phyloP scores from a whole-genome alignment of 2,329 filamentous ascomycete genomes.

The Venturia effusa region DNA sequence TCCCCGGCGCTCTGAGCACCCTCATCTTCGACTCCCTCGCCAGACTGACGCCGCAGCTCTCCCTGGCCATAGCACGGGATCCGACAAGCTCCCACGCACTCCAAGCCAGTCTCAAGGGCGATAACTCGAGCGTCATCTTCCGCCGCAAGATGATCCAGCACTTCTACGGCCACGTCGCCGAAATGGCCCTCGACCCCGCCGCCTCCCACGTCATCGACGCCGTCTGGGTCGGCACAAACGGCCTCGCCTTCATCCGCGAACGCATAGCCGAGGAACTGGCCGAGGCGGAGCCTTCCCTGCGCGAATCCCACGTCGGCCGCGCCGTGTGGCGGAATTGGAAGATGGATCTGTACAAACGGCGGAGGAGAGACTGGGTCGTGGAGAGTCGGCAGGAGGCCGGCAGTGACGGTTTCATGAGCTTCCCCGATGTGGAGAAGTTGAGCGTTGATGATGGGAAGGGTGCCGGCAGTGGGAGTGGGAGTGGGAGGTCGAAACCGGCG shows the following conservation, averaged over 20 bases:
- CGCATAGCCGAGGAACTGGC: conserved; percentile 53
- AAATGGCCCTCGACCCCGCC: conserved; percentile 48
- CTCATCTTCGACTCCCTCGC: conserved; percentile 55
- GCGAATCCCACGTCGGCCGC: conserved; percentile 54
- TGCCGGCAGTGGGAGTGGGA: conserved; percentile 27
- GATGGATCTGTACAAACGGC: conserved; percentile 59
- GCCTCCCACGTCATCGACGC: conserved; percentile 59
- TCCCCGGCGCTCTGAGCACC: conserved; percentile 57
- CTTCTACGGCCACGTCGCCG: conserved; percentile 50
- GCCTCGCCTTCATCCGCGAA: conserved; percentile 57
- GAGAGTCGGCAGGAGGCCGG: conserved; percentile 44
- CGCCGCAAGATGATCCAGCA: conserved; percentile 53
- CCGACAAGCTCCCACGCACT: conserved; percentile 48
- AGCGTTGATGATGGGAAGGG: conserved; percentile 17
- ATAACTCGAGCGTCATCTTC: conserved; percentile 37
- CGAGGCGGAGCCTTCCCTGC: conserved; percentile 46
- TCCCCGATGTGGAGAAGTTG: conserved; percentile 33
- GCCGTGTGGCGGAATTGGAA: conserved; percentile 66
- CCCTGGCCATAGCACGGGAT: conserved; percentile 55
- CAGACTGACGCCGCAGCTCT: conserved; percentile 38
- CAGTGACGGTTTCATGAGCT: conserved; percentile 36
- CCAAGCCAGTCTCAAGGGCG: conserved; percentile 48
- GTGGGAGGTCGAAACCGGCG: conserved; percentile 15
- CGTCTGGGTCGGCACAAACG: conserved; percentile 52
- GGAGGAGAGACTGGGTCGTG: conserved; percentile 52